Evolutionary conservation across 164 flowering plant genomes (phyloP).

Genomic region (Houttuynia cordata): DNA sequence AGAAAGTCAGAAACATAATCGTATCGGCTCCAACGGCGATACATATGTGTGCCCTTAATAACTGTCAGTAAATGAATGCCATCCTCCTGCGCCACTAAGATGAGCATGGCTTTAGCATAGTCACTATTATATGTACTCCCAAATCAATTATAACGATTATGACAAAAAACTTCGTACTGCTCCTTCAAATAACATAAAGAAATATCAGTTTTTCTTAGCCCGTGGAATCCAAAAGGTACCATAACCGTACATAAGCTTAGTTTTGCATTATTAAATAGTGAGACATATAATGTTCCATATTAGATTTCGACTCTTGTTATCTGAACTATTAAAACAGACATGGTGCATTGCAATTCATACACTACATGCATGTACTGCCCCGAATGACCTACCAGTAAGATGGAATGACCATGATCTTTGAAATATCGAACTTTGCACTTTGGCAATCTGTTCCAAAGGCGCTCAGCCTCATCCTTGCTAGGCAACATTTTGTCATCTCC

Average conservation of each 20-base stretch:
- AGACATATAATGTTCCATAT: too few species aligned
- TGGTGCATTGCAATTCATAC: background rate
- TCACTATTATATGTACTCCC: too few species aligned
- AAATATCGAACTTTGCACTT: slow-evolving; percentile 64
- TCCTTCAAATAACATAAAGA: too few species aligned
- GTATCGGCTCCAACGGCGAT: slow-evolving; percentile 54
- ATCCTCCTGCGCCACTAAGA: slow-evolving; percentile 62
- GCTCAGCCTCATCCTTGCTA: slow-evolving; percentile 61
- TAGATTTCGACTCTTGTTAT: too few species aligned
- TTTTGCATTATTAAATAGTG: too few species aligned
- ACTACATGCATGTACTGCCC: background rate
- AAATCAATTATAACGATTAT: too few species aligned
- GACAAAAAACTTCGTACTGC: too few species aligned
- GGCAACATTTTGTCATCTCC: background rate
- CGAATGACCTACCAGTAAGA: slow-evolving; percentile 45
- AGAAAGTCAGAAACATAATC: slow-evolving; percentile 55
- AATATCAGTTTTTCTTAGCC: too few species aligned
- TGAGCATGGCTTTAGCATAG: slow-evolving; percentile 3
- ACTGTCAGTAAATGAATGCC: slow-evolving; percentile 60
- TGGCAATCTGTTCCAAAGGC: slow-evolving; percentile 34
- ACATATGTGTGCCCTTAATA: slow-evolving; percentile 57
- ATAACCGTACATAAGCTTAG: too few species aligned
- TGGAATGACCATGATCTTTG: slow-evolving; percentile 76
- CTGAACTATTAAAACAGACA: background rate
- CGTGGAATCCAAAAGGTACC: too few species aligned